Percentiles rank a stretch among this genome's conserved stretches.
Conservation (phyloP, 768 basidiomycete genomes). For the Lactifluus subvellereus region DNA sequence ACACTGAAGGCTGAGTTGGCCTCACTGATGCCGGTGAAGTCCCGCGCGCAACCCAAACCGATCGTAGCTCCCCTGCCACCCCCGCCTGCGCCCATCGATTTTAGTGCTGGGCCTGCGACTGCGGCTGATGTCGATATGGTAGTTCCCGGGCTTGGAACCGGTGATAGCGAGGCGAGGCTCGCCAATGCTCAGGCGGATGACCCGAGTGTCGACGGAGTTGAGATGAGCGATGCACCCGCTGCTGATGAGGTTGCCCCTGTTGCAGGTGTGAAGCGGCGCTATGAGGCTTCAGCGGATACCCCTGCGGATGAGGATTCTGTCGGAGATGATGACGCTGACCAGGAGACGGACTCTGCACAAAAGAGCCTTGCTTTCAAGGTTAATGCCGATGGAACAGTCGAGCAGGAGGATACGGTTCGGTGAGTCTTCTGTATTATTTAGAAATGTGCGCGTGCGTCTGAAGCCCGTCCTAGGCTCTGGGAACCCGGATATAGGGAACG, state of each 20-base stretch:
- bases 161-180: slow-evolving; percentile 11
- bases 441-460: slow-evolving; percentile 14
- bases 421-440: slow-evolving; percentile 37
- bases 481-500: slow-evolving; percentile 94
- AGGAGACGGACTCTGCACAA: slow-evolving; percentile 34
- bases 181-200: slow-evolving; percentile 4
- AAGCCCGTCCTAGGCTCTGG: slow-evolving; percentile 60
- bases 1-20: slow-evolving; percentile 86
- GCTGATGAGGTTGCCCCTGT: slow-evolving; percentile 25
- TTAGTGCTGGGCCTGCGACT: slow-evolving; percentile 20
- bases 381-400: slow-evolving; percentile 87
- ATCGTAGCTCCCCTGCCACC: slow-evolving; percentile 23
- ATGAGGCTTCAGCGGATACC: slow-evolving; percentile 28
- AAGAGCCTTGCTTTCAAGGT: slow-evolving; percentile 61
- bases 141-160: slow-evolving; percentile 37
- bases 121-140: slow-evolving; percentile 24
- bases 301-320: slow-evolving; percentile 23
- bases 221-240: slow-evolving; percentile 7
- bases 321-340: slow-evolving; percentile 28
- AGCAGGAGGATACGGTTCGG: slow-evolving; percentile 92
- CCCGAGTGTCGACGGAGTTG: slow-evolving; percentile 7
- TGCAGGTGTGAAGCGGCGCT: slow-evolving; percentile 42
- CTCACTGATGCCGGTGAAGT: slow-evolving; percentile 41
- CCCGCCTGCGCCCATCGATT: slow-evolving; percentile 25
- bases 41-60: slow-evolving; percentile 24